Evolutionary conservation across 495 filamentous ascomycete species (phyloP).

Genomic region (Delitschia confertaspora): DNA sequence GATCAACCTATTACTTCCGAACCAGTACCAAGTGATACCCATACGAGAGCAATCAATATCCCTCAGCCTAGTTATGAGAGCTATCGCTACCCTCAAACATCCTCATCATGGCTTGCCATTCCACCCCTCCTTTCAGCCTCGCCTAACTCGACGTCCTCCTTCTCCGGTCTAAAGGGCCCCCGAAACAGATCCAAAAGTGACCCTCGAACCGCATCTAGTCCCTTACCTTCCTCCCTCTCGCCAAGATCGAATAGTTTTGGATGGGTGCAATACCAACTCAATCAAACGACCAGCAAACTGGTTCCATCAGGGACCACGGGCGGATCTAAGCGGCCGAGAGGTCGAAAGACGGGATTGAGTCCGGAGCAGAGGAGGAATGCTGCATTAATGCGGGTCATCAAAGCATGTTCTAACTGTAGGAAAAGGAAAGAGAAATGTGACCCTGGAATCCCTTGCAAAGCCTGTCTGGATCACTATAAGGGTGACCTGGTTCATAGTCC

Average conservation of each 20-base stretch:
- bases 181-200: constrained; percentile 8
- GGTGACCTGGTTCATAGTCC: constrained; percentile 20
- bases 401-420: constrained; percentile 23
- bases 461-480: constrained; percentile 28
- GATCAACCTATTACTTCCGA: constrained; percentile 16
- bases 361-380: constrained; percentile 22
- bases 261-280: constrained; percentile 25
- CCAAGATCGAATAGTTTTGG: constrained; percentile 15
- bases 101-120: not conserved
- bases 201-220: constrained; percentile 5
- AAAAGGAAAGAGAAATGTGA: constrained; percentile 26
- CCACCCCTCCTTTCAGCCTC: constrained; percentile 8
- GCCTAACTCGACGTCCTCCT: constrained; percentile 7
- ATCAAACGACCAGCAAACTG: constrained; percentile 9
- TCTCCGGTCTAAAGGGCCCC: not conserved
- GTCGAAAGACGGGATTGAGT: constrained; percentile 16
- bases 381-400: constrained; percentile 22
- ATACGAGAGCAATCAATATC: constrained; percentile 16
- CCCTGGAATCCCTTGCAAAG: constrained; percentile 25
- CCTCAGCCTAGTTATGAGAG: constrained; percentile 8
- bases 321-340: constrained; percentile 11
- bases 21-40: constrained; percentile 1
- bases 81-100: not conserved
- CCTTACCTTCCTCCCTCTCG: too few species aligned
- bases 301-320: constrained; percentile 16